Base-by-base conservation (phyloP, 805 yeast species). In the Cyberlindnera euphorbiae region DNA sequence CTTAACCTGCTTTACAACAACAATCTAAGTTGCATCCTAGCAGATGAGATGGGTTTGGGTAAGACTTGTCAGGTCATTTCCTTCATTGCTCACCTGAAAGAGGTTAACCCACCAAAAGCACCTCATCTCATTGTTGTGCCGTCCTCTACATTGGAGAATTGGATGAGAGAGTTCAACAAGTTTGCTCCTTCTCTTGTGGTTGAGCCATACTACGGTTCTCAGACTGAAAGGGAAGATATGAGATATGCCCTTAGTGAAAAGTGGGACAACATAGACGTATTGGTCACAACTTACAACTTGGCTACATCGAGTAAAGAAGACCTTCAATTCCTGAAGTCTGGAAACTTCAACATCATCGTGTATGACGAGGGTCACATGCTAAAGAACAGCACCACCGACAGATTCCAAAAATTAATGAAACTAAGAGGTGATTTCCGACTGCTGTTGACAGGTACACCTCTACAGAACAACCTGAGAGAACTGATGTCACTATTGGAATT, bases 31-130 rank as follows among this genome's bases (percentile, higher is more conserved):
- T 89, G 98, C 63, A 93, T 93, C 38, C 66, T 93, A 32, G 99
- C 98, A 0, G 99, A 93, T 63, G 99, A 93, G 58, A 93, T 93
- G 99, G 99, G 95, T 5, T 67, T 93, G 32, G 99, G 99, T 41
- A 93, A 93, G 57, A 93, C 98, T 0, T 83, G 95, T 57, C 97
- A 93, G 62, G 96, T 93, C 22, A 90, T 93, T 61, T 73, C 97
- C 7, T 93, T 93, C 55, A 64, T 93, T 55, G 88, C 97, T 1
- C 79, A 82, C 53, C 69, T 93, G 52, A 86, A 86, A 54, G 81
- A 84, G 48, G 56, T 59, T n/a, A 71, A 68, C n/a, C 61, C 60
- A 19, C 34, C 30, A 10, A 58, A 67, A 32, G 94, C 95, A 0
- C 96, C 96, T 1, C 97, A 93, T 67, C 65, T 93, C 41, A 83